Evolutionary conservation across 2,329 filamentous ascomycete genomes (phyloP), one percentile per base, ranked within the genome.

Genomic region (Pyrenophora tritici-repentis): DNA sequence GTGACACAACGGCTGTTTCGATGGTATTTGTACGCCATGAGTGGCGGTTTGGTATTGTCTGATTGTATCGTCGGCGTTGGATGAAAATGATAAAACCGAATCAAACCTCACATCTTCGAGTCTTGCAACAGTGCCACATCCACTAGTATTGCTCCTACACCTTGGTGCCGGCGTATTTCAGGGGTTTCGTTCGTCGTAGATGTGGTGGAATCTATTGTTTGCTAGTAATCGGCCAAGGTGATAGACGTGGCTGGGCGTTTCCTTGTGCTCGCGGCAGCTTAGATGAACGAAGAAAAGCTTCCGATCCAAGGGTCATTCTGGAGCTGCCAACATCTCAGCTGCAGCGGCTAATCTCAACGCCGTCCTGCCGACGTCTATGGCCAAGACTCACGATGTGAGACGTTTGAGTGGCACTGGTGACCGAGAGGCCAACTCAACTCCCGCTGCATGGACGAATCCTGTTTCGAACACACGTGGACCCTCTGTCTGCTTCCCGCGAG

Each of bases 361-460:
- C 9, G 33, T 14, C 29, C n/a, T 26, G 42, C 38, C 7, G 26
- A 33, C 16, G 3, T 17, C 14, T 26, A 16, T 7, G 29, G 33
- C 16, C 33, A 42, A 38, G 18, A 42, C 33, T 47, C 38, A 52
- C 36, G 32, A 41, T 38, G 16, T 20, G 20, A 31, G 34, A 48
- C 33, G 33, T 26, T 47, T 47, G 26, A 38, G 38, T 52, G 39
- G 33, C 49, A 48, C 43, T 52, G 12, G 43, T 41, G 37, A 42
- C 34, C n/a, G 9, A 33, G 26, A 37, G 13, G 33, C 48, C 42
- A 51, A 31, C 32, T 47, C 48, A 51, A 14, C 33, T 38, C 37
- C 38, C 37, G 37, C 18, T 9, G n/a, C 36, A 13, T 35, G 24
- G 17, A 26, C 18, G 14, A 16, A 47, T 35, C 45, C 31, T 47